phyloP scores from a whole-genome alignment of 1,139 yeast species.

The Lodderomyces oxycetoniae region DNA sequence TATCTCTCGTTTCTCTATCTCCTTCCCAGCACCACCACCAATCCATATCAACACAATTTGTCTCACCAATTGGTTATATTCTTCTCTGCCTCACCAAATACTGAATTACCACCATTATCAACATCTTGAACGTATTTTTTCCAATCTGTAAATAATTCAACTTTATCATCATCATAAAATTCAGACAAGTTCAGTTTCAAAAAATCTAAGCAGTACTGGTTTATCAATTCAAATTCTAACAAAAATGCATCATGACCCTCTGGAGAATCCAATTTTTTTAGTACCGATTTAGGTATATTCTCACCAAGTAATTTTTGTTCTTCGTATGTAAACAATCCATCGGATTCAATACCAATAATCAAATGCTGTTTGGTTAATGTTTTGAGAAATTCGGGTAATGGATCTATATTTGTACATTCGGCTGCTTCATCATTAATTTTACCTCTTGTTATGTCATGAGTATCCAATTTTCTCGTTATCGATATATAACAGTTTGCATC shows the following conservation, averaged over 20 bases:
- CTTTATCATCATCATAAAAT: conserved; percentile 43
- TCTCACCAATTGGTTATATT: conserved; percentile 78
- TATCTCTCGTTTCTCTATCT: background rate
- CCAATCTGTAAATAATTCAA: conserved; percentile 53
- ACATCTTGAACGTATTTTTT: conserved; percentile 33
- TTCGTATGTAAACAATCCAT: conserved; percentile 85
- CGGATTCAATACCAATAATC: conserved; percentile 84
- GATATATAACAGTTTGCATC: conserved; percentile 97
- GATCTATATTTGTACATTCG: conserved; percentile 26
- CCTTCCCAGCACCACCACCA: background rate
- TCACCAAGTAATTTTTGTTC: conserved; percentile 85
- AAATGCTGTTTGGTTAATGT: conserved; percentile 69
- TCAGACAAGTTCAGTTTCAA: conserved; percentile 54
- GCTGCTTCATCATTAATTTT: conserved; percentile 30
- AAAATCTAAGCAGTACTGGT: conserved; percentile 64
- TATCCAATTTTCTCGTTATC: conserved; percentile 86
- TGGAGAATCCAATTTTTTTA: conserved; percentile 79
- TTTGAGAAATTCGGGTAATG: conserved; percentile 41
- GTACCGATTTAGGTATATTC: conserved; percentile 61
- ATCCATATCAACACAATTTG: too few species aligned
- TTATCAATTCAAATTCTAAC: conserved; percentile 80
- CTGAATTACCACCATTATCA: conserved; percentile 57
- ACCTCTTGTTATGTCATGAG: conserved; percentile 89
- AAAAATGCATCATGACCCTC: conserved; percentile 98
- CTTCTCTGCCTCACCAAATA: conserved; percentile 93